A percentile compares a stretch with the other conserved stretches of the same genome.
Conservation (phyloP, 257 asterid species). For the Capsicum rhomboideum region DNA sequence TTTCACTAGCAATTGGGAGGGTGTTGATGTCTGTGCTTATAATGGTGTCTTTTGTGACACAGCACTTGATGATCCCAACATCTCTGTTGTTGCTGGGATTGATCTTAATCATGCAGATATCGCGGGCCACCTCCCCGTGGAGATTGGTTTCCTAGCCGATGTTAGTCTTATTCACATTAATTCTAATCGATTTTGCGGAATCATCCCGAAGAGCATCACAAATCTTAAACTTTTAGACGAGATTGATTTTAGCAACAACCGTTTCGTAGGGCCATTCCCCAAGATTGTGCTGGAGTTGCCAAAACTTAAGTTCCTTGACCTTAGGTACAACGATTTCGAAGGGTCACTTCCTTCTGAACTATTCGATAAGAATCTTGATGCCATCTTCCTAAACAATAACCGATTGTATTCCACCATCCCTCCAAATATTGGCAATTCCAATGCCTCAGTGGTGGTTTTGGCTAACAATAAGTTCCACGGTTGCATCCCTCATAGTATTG, state of each 20-base stretch:
- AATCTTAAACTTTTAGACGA: conserved; percentile 42
- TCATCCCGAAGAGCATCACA: conserved; percentile 46
- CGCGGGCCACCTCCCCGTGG: conserved; percentile 81
- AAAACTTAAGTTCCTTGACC: conserved; percentile 54
- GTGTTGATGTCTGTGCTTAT: conserved; percentile 63
- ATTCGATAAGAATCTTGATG: conserved; percentile 38
- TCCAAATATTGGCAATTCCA: conserved; percentile 61
- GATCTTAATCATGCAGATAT: conserved; percentile 76
- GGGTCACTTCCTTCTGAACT: conserved; percentile 48
- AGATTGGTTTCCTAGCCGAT: conserved; percentile 56
- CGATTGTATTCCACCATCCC: conserved; percentile 48
- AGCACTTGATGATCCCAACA: conserved; percentile 43
- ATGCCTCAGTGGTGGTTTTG: conserved; percentile 53
- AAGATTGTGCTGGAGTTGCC: conserved; percentile 45
- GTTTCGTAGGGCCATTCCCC: conserved; percentile 80
- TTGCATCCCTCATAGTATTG: conserved; percentile 66
- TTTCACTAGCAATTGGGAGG: conserved; percentile 60
- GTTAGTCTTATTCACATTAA: conserved; percentile 66
- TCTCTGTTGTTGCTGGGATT: conserved; percentile 68
- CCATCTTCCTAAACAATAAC: conserved; percentile 56
- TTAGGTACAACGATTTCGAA: conserved; percentile 82
- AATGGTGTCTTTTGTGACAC: conserved; percentile 56
- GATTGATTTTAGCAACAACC: conserved; percentile 82
- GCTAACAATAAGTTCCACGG: conserved; percentile 52
- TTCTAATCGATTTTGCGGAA: conserved; percentile 78